phyloP scores from a whole-genome alignment of 2,329 filamentous ascomycete genomes.

The Knufia petricola region DNA sequence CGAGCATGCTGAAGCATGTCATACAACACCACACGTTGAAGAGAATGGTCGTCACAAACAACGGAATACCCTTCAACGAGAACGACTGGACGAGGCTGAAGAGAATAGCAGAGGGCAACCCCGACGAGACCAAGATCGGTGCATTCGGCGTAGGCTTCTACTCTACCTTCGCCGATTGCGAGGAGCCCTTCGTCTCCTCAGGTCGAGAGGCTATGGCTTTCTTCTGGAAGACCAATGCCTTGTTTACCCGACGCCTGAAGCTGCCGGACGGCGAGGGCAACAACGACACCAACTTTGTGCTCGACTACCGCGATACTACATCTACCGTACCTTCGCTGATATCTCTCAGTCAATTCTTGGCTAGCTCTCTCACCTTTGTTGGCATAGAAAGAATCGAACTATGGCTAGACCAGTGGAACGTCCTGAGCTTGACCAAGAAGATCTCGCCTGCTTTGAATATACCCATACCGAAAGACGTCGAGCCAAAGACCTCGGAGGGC shows the following conservation, averaged over 20 bases:
- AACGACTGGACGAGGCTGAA: conserved; percentile 92
- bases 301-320: conserved; percentile 84
- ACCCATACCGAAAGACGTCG: conserved; percentile 65
- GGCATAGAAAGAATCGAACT: conserved; percentile 79
- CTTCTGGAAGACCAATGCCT: conserved; percentile 97
- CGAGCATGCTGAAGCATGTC: conserved; percentile 69
- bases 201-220: conserved; percentile 93
- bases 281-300: conserved; percentile 76
- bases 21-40: conserved; percentile 77
- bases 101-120: conserved; percentile 96
- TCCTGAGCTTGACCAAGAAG: conserved; percentile 74
- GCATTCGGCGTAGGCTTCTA: conserved; percentile 98
- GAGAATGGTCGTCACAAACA: conserved; percentile 82
- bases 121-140: conserved; percentile 97
- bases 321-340: conserved; percentile 79
- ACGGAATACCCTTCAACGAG: conserved; percentile 76
- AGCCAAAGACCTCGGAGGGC: conserved; percentile 72
- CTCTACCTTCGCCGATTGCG: conserved; percentile 95
- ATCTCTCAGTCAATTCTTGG: conserved; percentile 81
- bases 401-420: conserved; percentile 76
- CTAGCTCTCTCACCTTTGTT: conserved; percentile 93
- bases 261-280: conserved; percentile 58
- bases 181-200: conserved; percentile 93
- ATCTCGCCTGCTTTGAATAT: conserved; percentile 66
- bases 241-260: conserved; percentile 81